A percentile compares a stretch with the other conserved stretches of the same genome.
These are phyloP conservation scores for Cryptococcus hybrid DNA, from an alignment of 1,284 basidiomycete species.

Conservation along the genomic window DNA sequence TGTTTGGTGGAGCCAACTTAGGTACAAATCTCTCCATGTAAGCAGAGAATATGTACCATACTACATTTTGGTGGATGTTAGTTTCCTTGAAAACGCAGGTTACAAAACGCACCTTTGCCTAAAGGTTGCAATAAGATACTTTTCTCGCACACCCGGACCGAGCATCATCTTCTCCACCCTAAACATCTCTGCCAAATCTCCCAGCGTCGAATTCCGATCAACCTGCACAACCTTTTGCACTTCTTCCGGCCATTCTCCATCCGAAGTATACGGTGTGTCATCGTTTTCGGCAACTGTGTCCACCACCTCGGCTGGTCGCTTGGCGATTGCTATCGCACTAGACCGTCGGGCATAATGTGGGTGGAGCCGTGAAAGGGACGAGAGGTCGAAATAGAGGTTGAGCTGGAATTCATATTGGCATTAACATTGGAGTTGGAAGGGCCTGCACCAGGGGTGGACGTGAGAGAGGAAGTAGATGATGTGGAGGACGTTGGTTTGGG, in stretches of 20 bases:
- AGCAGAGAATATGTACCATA: slow-evolving; percentile 8
- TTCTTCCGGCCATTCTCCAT: slow-evolving; percentile 1
- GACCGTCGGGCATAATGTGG: background rate
- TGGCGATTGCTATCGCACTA: background rate
- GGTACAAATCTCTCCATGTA: slow-evolving; percentile 7
- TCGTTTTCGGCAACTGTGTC: background rate
- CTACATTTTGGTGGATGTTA: background rate
- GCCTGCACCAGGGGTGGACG: background rate
- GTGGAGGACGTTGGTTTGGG: background rate
- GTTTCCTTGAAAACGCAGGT: background rate
- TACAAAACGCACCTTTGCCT: background rate
- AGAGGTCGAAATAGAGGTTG: background rate
- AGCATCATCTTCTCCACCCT: slow-evolving; percentile 6
- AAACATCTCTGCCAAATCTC: slow-evolving; percentile 11
- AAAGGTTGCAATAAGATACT: background rate
- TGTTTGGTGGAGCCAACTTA: background rate
- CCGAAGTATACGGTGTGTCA: background rate
- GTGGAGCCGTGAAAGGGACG: background rate
- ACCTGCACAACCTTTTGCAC: background rate
- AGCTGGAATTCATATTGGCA: background rate
- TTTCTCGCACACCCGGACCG: slow-evolving; percentile 2
- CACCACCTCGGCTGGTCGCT: background rate
- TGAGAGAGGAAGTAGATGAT: background rate
- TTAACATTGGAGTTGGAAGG: background rate
- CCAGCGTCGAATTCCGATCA: background rate